Base-by-base conservation (phyloP, 371 early-diverging fungal species). In the Haplosporangium sp. region DNA sequence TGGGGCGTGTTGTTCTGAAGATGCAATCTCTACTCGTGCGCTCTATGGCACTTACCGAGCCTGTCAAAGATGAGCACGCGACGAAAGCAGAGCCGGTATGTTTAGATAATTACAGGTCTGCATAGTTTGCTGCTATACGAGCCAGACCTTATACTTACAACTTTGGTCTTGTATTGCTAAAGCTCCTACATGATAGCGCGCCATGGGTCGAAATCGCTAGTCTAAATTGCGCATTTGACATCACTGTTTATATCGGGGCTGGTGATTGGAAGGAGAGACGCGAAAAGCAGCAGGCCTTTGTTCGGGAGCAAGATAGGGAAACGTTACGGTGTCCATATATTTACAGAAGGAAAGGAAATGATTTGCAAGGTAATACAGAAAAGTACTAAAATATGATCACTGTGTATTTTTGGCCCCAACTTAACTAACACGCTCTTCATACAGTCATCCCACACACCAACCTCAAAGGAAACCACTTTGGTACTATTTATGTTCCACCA, bases 201-300 rank as follows among this genome's bases (percentile, higher is more conserved):
- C 87, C 91, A 2, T 94, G 93, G 93, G 90, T 90, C 0, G 94
- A 95, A 72, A 92, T 94, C 0, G 92, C 94, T 0, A 88, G 84
- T 39, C 67, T 88, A 5, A 87, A 90, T 35, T 84, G 88, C 4
- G 90, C 91, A 0, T 73, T 93, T 45, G 88, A 92, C 53, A 69
- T 92, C 4, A 88, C 92, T 3, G 69, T 92, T 1, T 93, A 89
- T 56, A 76, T 86, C 13, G 89, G 89, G 27, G 86, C 88, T 1
- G 88, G 91, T 4, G 83, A 87, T 45, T 91, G 93, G 90, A 77
- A 83, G 52, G 86, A 85, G 20, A 59, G 77, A 37, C 78, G 91
- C 39, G 75, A 76, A 11, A 85, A 85, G 42, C 94, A 94, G 69
- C 89, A 90, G 60, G 83, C 84, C 5, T 94, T 89, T 81, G 85